Base-by-base conservation (phyloP, 2,329 filamentous ascomycete genomes). In the Capronia coronata region DNA sequence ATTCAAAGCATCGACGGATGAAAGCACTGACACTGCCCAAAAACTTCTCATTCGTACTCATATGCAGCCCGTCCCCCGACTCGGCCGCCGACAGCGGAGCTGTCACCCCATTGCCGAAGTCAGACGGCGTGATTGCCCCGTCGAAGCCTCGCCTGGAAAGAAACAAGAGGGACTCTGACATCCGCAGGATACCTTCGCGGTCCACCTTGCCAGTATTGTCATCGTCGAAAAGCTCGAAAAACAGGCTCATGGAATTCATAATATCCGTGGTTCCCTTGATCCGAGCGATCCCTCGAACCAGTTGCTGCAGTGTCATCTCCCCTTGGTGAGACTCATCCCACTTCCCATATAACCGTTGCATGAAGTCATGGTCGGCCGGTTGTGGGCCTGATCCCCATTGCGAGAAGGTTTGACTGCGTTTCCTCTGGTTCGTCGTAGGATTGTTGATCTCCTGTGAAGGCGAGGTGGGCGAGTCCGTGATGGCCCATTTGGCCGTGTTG, bases 201-300 rank as follows among this genome's bases (percentile, higher is more conserved):
- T 97, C 93, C 3, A 98, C 90, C 60, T 81, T 88, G 21, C 93
- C 93, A 64, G 95, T 89, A 1, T 82, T 79, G 61, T 91, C 85
- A 58, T 98, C 91, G 64, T 98, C 93, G 66, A 97, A 96, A 0
- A 98, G 79, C 62, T 96, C 87, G 61, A 98, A 98, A 67, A 98
- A 97, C 69, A 97, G 97, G 52, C 83, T 93, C 63, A 98, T 97
- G 51, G 87, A 93, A 23, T 87, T 87, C 91, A 98, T 96, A 58
- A 98, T 96, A 67, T 98, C 93, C 40, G 84, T 83, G 48, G 86
- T 89, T 7, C 93, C 91, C 67, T 95, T 97, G 63, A 98, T 87
- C 11, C 86, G 82, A 1, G 91, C 90, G 39, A 98, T 74, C 0
- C 93, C 93, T 14, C 84, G 85, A 3, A 97, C 93, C 2, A 98